Base-by-base conservation (phyloP, 805 yeast genomes). In the Cephaloascus albidus region DNA sequence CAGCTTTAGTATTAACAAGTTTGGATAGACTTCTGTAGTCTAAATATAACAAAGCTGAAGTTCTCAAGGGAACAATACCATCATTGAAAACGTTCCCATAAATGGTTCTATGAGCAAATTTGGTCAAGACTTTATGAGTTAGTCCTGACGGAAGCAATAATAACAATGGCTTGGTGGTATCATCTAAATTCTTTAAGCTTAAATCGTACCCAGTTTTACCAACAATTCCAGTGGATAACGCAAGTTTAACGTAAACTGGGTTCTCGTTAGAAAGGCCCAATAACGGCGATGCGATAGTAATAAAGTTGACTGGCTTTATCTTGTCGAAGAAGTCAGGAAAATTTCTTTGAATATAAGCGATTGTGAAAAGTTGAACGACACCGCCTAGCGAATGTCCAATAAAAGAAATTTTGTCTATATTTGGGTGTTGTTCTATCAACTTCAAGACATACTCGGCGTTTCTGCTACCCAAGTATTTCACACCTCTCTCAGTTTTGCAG, bases 331-430 rank as follows among this genome's bases (percentile, higher is more conserved):
- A 77, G 49, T 76, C 71, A 0, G 96, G 94, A 43, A 78, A 69
- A 42, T 74, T 81, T 42, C 67, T 68, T 38, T 74, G 72, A 30
- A 93, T 71, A 53, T 87, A 83, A 2, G 90, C 93, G 33, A 93
- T 67, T 1, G 97, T 95, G 69, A 85, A 90, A 0, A 95, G 78
- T 61, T 90, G 97, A 8, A 84, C 84, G 15, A 85, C 74, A 0
- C 98, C 98, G 15, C 98, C 98, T 19, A 93, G 63, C 0, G 97
- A 90, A 58, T 93, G 98, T 2, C 93, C 95, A 17, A 93, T 65
- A 51, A 93, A 89, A 2, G 97, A 90, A 3, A 90, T 76, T 49
- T 76, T 77, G 10, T 60, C 57, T 5, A 86, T 77, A 4, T 63
- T 50, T 18, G 67, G 71, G 39, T 65, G 61, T 1, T 68, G 50